Conservation (phyloP, 106 monocot species). For the Dendrobium officinale region DNA sequence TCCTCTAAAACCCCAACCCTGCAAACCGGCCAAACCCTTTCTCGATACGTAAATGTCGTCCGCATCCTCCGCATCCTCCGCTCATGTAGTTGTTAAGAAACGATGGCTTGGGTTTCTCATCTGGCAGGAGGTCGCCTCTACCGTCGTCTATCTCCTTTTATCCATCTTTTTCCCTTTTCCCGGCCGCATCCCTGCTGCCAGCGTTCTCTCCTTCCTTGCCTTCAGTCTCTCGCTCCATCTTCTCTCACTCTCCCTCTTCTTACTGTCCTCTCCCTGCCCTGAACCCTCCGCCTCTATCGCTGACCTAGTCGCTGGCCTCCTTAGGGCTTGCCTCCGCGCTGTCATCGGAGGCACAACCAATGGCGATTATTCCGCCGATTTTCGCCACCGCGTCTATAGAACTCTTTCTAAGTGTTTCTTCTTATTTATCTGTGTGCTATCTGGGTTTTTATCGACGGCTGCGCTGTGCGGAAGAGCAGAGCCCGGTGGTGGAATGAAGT, state of each 20-base stretch:
- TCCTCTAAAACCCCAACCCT: not conserved
- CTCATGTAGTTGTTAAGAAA: constrained; percentile 37
- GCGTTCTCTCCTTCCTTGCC: constrained; percentile 21
- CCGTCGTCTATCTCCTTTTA: constrained; percentile 31
- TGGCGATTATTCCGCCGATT: constrained; percentile 9
- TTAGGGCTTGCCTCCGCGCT: constrained; percentile 22
- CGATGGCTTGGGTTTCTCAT: constrained; percentile 80
- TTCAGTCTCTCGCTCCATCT: constrained; percentile 28
- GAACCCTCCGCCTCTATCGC: constrained; percentile 26
- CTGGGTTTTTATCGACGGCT: constrained; percentile 41
- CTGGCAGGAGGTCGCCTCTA: constrained; percentile 58
- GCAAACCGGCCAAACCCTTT: not conserved
- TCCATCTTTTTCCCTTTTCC: constrained; percentile 17
- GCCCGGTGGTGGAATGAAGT: constrained; percentile 8
- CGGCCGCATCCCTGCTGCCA: constrained; percentile 1
- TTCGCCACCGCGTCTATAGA: constrained; percentile 17
- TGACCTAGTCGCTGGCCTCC: constrained; percentile 20
- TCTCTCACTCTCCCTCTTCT: constrained; percentile 21
- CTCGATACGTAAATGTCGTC: not conserved
- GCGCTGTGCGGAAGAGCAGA: constrained; percentile 34
- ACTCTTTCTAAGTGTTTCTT: constrained; percentile 23
- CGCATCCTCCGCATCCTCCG: constrained; percentile 6
- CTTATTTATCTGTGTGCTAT: constrained; percentile 18
- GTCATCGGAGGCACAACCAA: constrained; percentile 32
- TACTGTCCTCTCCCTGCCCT: constrained; percentile 26